Evolutionary conservation across 805 yeast genomes (phyloP).

Genomic region (Hanseniaspora valbyensis): DNA sequence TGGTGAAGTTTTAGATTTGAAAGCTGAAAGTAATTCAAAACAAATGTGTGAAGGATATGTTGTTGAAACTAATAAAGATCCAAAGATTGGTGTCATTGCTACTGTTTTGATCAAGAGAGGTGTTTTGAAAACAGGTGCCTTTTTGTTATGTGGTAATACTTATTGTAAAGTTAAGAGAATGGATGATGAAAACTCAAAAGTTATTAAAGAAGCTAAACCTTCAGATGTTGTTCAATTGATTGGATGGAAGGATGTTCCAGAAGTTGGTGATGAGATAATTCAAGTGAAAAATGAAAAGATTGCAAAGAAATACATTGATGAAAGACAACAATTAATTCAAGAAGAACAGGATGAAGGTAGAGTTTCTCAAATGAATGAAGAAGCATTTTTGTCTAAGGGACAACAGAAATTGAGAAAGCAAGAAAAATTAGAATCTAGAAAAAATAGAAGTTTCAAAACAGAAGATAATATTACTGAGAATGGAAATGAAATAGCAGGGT

Average conservation of each 20-base stretch:
- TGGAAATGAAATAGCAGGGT: constrained; percentile 25
- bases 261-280: constrained; percentile 74
- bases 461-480: constrained; percentile 36
- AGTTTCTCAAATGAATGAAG: constrained; percentile 60
- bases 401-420: constrained; percentile 23
- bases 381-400: constrained; percentile 32
- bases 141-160: constrained; percentile 78
- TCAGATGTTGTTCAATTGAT: constrained; percentile 81
- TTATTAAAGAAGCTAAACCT: constrained; percentile 58
- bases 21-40: constrained; percentile 44
- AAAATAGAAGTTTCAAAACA: constrained; percentile 37
- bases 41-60: constrained; percentile 63
- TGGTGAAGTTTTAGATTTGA: constrained; percentile 71
- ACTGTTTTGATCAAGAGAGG: constrained; percentile 79
- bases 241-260: constrained; percentile 92
- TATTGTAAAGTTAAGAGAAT: constrained; percentile 75
- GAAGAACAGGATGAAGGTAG: constrained; percentile 50
- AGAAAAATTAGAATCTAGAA: constrained; percentile 30
- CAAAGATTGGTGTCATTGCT: constrained; percentile 76
- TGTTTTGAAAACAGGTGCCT: constrained; percentile 52
- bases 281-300: constrained; percentile 62
- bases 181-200: constrained; percentile 52
- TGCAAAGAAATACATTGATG: constrained; percentile 65
- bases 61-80: constrained; percentile 70
- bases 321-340: constrained; percentile 50